Percentiles rank a stretch among this genome's conserved stretches.
Evolutionary conservation across 1,139 yeast genomes (phyloP).

Genomic region (Kurtzmaniella quercitrusa): DNA sequence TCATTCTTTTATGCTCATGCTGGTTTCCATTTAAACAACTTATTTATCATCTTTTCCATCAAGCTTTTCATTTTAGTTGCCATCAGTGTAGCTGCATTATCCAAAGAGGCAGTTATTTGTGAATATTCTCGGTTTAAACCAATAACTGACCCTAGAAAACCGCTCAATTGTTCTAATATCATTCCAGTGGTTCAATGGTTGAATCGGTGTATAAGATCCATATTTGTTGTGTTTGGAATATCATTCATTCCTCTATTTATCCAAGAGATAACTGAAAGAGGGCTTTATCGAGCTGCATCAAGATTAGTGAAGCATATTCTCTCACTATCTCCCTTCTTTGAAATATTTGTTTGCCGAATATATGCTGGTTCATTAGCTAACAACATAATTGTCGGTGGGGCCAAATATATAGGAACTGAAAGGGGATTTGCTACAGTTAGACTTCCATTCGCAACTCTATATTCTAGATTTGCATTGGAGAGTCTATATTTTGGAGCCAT

Average conservation of each 20-base stretch:
- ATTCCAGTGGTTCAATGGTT: slow-evolving; percentile 51
- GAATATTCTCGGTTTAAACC: slow-evolving; percentile 43
- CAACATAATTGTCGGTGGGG: slow-evolving; percentile 50
- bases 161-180: slow-evolving; percentile 44
- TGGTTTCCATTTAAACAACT: slow-evolving; percentile 53
- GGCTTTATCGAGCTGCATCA: slow-evolving; percentile 40
- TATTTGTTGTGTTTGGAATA: slow-evolving; percentile 45
- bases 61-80: slow-evolving; percentile 43
- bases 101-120: slow-evolving; percentile 43
- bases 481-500: slow-evolving; percentile 42
- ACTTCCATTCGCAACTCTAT: slow-evolving; percentile 38
- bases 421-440: slow-evolving; percentile 52
- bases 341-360: slow-evolving; percentile 49
- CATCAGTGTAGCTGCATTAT: slow-evolving; percentile 44
- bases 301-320: slow-evolving; percentile 44
- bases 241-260: slow-evolving; percentile 48
- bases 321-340: slow-evolving; percentile 51
- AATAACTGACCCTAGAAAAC: slow-evolving; percentile 42
- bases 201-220: slow-evolving; percentile 45
- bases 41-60: slow-evolving; percentile 45
- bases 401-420: slow-evolving; percentile 52
- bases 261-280: slow-evolving; percentile 50
- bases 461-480: slow-evolving; percentile 44
- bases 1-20: slow-evolving; percentile 56
- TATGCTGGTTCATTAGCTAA: slow-evolving; percentile 46